Base-by-base conservation (phyloP, 257 asterid species). In the Ilex asprella region DNA sequence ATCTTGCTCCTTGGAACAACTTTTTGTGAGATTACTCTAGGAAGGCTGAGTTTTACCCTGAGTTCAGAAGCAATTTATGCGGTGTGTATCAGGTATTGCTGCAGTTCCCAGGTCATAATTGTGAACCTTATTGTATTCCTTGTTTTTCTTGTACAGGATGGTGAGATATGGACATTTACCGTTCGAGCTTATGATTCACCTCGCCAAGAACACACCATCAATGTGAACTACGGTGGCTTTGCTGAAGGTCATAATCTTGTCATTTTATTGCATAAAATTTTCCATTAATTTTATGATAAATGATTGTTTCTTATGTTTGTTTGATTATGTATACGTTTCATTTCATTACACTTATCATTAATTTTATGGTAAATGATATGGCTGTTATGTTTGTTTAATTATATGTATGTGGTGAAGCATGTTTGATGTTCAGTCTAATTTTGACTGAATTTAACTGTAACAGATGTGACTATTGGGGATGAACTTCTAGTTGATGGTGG, bases 401-500 rank as follows among this genome's bases (percentile, higher is more conserved):
- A 35, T 7, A 35, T 21, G 27, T 35, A 35, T 35, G 41, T 35
- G 35, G 2, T n/a, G 0, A 64, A 13, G 16, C 60, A 12, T 55
- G 32, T 51, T 41, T 53, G 31, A 47, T 68, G 65, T 56, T 76
- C 41, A 55, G 50, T 31, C 62, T 57, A 49, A 55, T 46, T 59
- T 58, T 44, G 29, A 16, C 31, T 67, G 9, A 12, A 59, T 46
- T 66, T 50, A 62, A 31, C 10, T 55, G 1, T 66, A 68, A 56
- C 95, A 93, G 99, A 93, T 87, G 88, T 87, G 59, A 71, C 75
- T 66, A 84, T 87, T 56, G 96, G 99, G 16, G 97, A 93, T 78
- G 99, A 93, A 31, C 96, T 93, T 66, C 82, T 93, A 51, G 92
- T 93, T 56, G 99, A 93, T 75, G 99, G 99, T 79, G 97, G 99